Evolutionary conservation across 495 filamentous ascomycete genomes (phyloP).

Genomic region (Echria macrotheca): DNA sequence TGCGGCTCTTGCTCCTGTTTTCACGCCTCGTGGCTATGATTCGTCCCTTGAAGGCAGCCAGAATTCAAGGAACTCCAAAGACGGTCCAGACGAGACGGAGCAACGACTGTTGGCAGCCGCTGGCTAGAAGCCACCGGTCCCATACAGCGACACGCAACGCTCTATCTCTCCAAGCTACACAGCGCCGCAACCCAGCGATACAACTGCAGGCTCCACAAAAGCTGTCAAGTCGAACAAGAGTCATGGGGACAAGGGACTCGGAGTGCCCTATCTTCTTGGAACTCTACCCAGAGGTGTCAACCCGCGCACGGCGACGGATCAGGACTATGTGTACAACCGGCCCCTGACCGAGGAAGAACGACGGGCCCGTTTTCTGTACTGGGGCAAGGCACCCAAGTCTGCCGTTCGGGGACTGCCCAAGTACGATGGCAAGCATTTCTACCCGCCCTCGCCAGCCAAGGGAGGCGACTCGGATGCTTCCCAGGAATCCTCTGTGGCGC

Average conservation of each 20-base stretch:
- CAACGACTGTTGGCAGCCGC: constrained; percentile 1
- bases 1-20: constrained; percentile 24
- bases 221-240: too few relatives aligned
- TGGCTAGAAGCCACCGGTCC: not conserved
- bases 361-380: constrained; percentile 45
- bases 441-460: constrained; percentile 47
- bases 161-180: not conserved
- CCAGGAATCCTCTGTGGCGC: not conserved
- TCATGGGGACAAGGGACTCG: constrained; percentile 6
- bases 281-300: constrained; percentile 34
- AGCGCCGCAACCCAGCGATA: too few relatives aligned
- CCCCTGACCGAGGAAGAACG: constrained; percentile 44
- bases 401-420: constrained; percentile 45
- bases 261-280: constrained; percentile 41
- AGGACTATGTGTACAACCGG: constrained; percentile 43
- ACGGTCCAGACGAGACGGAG: constrained; percentile 14
- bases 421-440: constrained; percentile 54
- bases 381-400: constrained; percentile 41
- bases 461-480: constrained; percentile 7
- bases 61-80: constrained; percentile 9
- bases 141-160: not conserved
- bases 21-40: constrained; percentile 24
- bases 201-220: too few relatives aligned
- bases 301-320: constrained; percentile 24
- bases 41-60: constrained; percentile 12